Conservation (phyloP, 2,329 filamentous ascomycete species). For the Purpureocillium lavendulum region DNA sequence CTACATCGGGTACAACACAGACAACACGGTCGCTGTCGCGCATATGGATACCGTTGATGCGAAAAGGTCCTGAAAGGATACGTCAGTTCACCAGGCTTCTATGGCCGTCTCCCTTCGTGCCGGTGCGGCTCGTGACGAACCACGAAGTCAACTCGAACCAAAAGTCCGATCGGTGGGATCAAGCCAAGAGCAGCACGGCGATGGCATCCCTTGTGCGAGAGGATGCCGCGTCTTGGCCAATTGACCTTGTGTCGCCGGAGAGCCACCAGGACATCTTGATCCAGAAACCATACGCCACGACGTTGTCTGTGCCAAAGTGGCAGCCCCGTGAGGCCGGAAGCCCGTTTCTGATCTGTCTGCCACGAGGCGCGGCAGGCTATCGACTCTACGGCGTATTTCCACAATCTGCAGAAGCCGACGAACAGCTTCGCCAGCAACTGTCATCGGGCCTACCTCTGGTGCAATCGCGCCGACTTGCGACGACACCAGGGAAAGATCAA, state of each 20-base stretch:
- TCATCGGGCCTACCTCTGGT: too few relatives aligned
- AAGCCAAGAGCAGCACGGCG: too few relatives aligned
- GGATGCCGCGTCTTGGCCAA: too few relatives aligned
- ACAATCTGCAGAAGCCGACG: too few relatives aligned
- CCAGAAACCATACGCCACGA: conserved; percentile 5
- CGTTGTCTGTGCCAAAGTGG: conserved; percentile 1
- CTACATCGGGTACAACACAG: neutral
- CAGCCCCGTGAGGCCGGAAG: conserved; percentile 3
- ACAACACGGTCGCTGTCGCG: neutral
- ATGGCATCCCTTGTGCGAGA: too few relatives aligned
- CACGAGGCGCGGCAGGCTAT: conserved; percentile 3
- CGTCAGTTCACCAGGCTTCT: conserved; percentile 1
- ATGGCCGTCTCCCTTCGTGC: conserved; percentile 1
- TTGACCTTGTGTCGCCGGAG: too few relatives aligned
- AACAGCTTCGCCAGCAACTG: too few relatives aligned
- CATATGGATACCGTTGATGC: conserved; percentile 4
- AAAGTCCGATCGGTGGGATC: too few relatives aligned
- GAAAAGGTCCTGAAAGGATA: neutral
- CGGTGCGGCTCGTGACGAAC: conserved; percentile 2
- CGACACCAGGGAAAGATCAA: too few relatives aligned
- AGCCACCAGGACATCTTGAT: conserved; percentile 1
- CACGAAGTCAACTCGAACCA: neutral
- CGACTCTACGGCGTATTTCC: conserved; percentile 4
- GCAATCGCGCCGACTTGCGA: too few relatives aligned
- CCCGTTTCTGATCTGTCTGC: conserved; percentile 6